These are phyloP conservation scores for Ascochyta viciae-villosae DNA, from an alignment of 2,329 filamentous ascomycete species.

Conservation along the genomic window DNA sequence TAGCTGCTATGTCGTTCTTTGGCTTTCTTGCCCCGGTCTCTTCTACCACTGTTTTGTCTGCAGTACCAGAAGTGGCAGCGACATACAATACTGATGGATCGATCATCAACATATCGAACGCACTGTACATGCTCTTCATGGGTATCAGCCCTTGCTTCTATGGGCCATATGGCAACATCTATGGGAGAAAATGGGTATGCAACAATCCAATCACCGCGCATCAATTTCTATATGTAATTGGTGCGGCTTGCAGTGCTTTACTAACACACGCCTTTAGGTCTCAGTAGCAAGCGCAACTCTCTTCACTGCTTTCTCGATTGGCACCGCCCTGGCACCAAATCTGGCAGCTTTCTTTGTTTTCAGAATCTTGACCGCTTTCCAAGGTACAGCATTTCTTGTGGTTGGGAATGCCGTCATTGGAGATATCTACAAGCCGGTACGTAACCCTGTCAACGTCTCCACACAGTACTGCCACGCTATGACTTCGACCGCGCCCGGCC, in stretches of 20 bases:
- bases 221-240: background rate
- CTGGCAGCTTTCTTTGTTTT: slow-evolving; percentile 76
- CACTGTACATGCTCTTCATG: slow-evolving; percentile 78
- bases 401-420: slow-evolving; percentile 75
- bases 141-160: slow-evolving; percentile 68
- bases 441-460: slow-evolving; percentile 13
- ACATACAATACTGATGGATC: slow-evolving; percentile 70
- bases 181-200: slow-evolving; percentile 58
- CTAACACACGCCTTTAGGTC: slow-evolving; percentile 51
- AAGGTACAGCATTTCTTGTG: slow-evolving; percentile 76
- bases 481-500: background rate
- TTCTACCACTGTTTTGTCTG: slow-evolving; percentile 75
- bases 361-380: slow-evolving; percentile 75
- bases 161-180: slow-evolving; percentile 68
- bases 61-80: slow-evolving; percentile 74
- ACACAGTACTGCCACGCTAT: background rate
- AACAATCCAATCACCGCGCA: slow-evolving; percentile 3
- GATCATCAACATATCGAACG: slow-evolving; percentile 77
- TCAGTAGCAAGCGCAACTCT: slow-evolving; percentile 66
- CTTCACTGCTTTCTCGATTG: slow-evolving; percentile 74
- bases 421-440: slow-evolving; percentile 56
- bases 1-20: slow-evolving; percentile 74
- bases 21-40: slow-evolving; percentile 78
- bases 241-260: background rate
- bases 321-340: slow-evolving; percentile 75